Evolutionary conservation across 345 rosid genomes (phyloP).

Genomic region (Hibiscus trionum): DNA sequence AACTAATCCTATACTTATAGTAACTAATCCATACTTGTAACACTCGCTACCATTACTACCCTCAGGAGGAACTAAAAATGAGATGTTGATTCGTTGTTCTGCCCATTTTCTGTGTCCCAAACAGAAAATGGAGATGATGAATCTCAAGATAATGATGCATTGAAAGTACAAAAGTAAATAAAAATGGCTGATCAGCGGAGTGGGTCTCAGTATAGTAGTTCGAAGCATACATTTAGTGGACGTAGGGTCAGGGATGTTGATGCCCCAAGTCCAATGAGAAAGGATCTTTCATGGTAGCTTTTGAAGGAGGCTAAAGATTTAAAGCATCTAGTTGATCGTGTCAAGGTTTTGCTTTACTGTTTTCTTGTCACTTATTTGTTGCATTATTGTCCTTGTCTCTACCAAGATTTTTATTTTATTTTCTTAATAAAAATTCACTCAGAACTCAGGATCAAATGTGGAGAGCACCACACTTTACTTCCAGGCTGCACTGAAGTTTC

Average conservation of each 20-base stretch:
- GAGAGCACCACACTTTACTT: constrained; percentile 82
- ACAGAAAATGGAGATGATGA: constrained; percentile 29
- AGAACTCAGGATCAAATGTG: constrained; percentile 49
- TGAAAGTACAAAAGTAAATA: constrained; percentile 31
- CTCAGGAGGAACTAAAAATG: constrained; percentile 39
- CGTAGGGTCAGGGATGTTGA: constrained; percentile 39
- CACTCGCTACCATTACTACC: constrained; percentile 31
- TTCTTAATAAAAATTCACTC: constrained; percentile 19
- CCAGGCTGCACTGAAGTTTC: constrained; percentile 94
- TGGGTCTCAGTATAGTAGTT: constrained; percentile 38
- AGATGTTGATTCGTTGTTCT: constrained; percentile 20
- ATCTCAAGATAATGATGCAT: constrained; percentile 30
- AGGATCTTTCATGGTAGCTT: constrained; percentile 57
- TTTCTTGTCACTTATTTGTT: background rate
- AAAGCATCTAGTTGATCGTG: constrained; percentile 91
- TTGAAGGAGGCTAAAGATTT: constrained; percentile 89
- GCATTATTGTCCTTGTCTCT: background rate
- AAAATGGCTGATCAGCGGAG: constrained; percentile 36
- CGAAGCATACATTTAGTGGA: constrained; percentile 48
- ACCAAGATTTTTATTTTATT: constrained; percentile 3
- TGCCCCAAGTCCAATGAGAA: constrained; percentile 64
- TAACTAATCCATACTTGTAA: too few relatives aligned
- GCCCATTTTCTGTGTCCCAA: constrained; percentile 22
- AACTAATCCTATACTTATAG: too few relatives aligned
- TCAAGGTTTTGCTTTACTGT: constrained; percentile 47